Percentiles rank a stretch among this genome's conserved stretches.
phyloP scores from a whole-genome alignment of 2,329 filamentous ascomycete genomes.

The Cercospora sp. region DNA sequence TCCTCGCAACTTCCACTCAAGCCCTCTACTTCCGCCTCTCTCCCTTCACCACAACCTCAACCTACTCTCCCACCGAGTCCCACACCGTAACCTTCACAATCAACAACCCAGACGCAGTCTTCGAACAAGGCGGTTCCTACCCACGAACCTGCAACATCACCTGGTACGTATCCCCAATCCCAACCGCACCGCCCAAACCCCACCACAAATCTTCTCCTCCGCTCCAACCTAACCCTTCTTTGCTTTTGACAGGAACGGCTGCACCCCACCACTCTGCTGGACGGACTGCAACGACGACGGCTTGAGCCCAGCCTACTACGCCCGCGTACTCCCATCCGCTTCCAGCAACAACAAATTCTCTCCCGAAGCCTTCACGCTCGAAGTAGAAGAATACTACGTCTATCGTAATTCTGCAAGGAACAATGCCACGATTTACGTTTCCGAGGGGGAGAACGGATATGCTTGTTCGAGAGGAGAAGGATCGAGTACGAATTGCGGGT shows the following conservation, averaged over 20 bases:
- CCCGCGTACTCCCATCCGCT: conserved; percentile 9
- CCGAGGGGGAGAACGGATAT: neutral
- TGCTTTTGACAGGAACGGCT: neutral
- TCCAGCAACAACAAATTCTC: neutral
- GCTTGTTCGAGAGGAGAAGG: conserved; percentile 6
- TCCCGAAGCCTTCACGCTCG: conserved; percentile 4
- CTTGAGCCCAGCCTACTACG: conserved; percentile 7
- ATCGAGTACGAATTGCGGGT: conserved; percentile 8
- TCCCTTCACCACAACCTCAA: conserved; percentile 20
- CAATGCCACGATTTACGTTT: conserved; percentile 11
- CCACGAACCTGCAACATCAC: conserved; percentile 17
- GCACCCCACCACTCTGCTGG: conserved; percentile 5
- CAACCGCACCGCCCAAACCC: neutral
- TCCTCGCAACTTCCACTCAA: conserved; percentile 1
- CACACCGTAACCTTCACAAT: conserved; percentile 28
- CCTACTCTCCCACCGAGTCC: conserved; percentile 14
- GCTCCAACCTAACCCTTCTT: neutral
- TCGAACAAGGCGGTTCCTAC: conserved; percentile 25
- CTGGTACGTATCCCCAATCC: conserved; percentile 14
- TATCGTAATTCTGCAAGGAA: conserved; percentile 10
- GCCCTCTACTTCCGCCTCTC: conserved; percentile 27
- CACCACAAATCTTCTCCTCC: no score
- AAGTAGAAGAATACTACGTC: conserved; percentile 19
- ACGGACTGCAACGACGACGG: conserved; percentile 6
- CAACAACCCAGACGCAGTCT: conserved; percentile 26